phyloP scores from a whole-genome alignment of 2,329 filamentous ascomycete genomes.

The Colletotrichum karsti region DNA sequence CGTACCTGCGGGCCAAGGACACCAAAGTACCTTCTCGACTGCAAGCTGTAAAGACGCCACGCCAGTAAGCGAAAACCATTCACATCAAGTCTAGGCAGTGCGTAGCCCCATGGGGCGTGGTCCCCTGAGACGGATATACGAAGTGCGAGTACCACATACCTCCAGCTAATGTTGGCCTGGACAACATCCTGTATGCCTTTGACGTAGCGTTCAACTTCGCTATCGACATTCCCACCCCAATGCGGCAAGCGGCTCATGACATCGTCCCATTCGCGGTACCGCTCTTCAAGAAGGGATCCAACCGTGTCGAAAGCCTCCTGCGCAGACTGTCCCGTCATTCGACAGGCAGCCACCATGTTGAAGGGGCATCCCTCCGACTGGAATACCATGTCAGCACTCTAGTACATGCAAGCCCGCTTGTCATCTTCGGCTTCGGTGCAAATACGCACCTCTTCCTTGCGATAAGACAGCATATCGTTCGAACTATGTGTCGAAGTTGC shows the following conservation, averaged over 20 bases:
- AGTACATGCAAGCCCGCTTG: too few species aligned
- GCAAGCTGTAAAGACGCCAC: too few species aligned
- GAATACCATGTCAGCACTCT: too few species aligned
- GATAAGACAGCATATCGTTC: too few species aligned
- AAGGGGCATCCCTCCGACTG: constrained; percentile 30
- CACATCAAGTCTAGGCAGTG: too few species aligned
- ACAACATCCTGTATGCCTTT: constrained; percentile 35
- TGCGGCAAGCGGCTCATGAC: constrained; percentile 23
- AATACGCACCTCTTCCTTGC: neutral
- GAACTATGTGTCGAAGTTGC: too few species aligned
- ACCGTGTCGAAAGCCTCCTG: constrained; percentile 34
- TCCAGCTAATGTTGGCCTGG: constrained; percentile 30
- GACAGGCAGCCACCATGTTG: constrained; percentile 33
- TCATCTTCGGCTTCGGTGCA: neutral
- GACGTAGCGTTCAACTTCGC: constrained; percentile 30
- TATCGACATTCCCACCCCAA: constrained; percentile 22
- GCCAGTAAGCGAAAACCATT: too few species aligned
- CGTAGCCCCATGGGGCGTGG: too few species aligned
- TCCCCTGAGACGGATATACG: neutral
- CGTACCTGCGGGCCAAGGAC: neutral
- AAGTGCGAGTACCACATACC: neutral
- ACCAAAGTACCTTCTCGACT: too few species aligned
- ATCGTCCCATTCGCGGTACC: constrained; percentile 30
- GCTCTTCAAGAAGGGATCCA: constrained; percentile 27
- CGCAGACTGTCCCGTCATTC: constrained; percentile 25